Base-by-base conservation (phyloP, 2,329 filamentous ascomycete species). In the Ophiocordyceps australis region DNA sequence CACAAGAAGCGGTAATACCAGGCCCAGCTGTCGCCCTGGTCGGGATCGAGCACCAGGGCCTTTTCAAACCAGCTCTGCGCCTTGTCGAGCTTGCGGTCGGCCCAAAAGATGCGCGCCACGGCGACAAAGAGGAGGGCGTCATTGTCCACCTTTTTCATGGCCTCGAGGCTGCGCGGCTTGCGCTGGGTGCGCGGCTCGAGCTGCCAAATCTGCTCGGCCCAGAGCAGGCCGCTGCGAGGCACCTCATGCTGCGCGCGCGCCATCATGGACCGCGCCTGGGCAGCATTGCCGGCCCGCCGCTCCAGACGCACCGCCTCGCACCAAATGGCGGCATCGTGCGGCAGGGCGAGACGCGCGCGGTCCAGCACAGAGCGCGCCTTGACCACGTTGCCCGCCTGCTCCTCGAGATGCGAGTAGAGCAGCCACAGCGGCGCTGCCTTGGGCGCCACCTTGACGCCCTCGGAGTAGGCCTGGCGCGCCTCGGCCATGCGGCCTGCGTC, bases 11-110 rank as follows among this genome's bases (percentile, higher is more conserved):
- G 85, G 50, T 83, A 89, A 50, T 94, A 98, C 86, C 86, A 98
- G 13, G 83, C 86, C 91, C 91, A 98, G 9, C 74, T 79, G 55
- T 98, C 91, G 26, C 89, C 89, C 26, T 72, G 57, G 47, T 95
- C 85, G 19, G 75, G 71, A 42, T 98, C 83, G 9, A 89, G 59
- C 28, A 93, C 62, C 29, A 94, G 73, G 1, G 89, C 89, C 53
- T 92, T 93, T 53, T 94, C 83, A 49, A 98, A 98, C 89, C 89
- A 98, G 35, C 71, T 85, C 50, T 85, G 78, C 3, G 89, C 86
- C 50, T 94, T 93, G 38, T 95, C 89, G 14, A 98, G 62, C 45
- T 76, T 75, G 29, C 89, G 67, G 54, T 98, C 89, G 8, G 69
- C 74, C 89, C 89, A 98, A 55, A 98, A 94, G 37, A 95, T 91